Percentiles rank a stretch among this genome's conserved stretches.
Conservation (phyloP, 2,329 filamentous ascomycete genomes). For the Trichoderma oligosporum region DNA sequence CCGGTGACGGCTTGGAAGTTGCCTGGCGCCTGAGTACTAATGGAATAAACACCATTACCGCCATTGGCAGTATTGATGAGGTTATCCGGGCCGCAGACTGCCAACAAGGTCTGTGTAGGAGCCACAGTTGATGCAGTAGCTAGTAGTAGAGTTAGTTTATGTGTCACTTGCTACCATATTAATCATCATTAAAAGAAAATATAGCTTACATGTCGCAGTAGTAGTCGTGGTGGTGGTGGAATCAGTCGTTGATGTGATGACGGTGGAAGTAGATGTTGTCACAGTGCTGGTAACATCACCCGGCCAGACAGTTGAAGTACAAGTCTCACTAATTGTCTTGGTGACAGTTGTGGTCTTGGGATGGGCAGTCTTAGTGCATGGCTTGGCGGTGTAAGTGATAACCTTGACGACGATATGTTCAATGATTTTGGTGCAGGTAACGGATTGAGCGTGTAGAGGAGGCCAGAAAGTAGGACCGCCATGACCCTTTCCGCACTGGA, state of each 20-base stretch:
- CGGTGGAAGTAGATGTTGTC: neutral
- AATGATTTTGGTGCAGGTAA: constrained; percentile 7
- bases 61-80: constrained; percentile 3
- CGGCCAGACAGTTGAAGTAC: constrained; percentile 6
- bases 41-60: neutral
- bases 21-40: neutral
- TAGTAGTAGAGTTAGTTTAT: neutral
- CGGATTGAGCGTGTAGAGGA: constrained; percentile 11
- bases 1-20: neutral
- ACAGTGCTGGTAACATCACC: constrained; percentile 11
- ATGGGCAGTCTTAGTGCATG: constrained; percentile 4
- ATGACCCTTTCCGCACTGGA: constrained; percentile 2
- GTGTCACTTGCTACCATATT: neutral
- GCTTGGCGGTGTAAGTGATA: constrained; percentile 3
- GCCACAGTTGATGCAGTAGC: neutral
- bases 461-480: constrained; percentile 3
- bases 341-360: constrained; percentile 2
- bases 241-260: neutral
- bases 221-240: neutral
- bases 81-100: constrained; percentile 9
- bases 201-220: neutral
- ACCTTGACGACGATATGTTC: constrained; percentile 9
- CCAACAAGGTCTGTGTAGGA: neutral
- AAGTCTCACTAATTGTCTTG: neutral
- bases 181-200: neutral